Evolutionary conservation across 2,329 filamentous ascomycete species (phyloP), one percentile per base, ranked within the genome.

Genomic region (Penicillium fuscoglaucum): DNA sequence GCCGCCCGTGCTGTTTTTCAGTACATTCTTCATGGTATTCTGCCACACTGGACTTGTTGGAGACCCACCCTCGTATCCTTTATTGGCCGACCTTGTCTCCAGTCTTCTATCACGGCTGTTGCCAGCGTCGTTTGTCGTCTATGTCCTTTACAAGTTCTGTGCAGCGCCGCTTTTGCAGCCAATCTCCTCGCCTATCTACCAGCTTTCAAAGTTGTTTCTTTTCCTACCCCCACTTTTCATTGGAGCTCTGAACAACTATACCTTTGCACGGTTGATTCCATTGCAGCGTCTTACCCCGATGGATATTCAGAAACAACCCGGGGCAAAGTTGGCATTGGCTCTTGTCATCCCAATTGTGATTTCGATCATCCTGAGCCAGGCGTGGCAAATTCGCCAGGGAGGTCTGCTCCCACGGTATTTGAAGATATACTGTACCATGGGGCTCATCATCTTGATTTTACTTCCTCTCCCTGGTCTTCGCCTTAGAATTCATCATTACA

Each of bases 221-320:
- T 98, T 92, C 89, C 81, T 99, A 0, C 93, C 93, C 1, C 88
- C 87, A 8, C 92, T 90, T 70, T 99, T 96, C 89, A 86, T 97
- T 40, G 95, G 93, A 17, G 88, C 91, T 1, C 78, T 99, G 65
- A 93, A 93, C 70, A 98, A 98, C 76, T 96, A 97, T 76, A 98
- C 95, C 0, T 91, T 99, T 69, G 90, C 91, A 68, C 72, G 73
- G 10, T 89, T 90, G 76, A 97, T 99, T 61, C 95, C 95, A 0
- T 95, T 99, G 64, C 87, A 92, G 74, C 88, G 95, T 2, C 82
- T 99, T n/a, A 98, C 90, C 9, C 87, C 88, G 0, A 91, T 96
- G 72, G 95, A 99, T 70, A 85, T 99, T 44, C 79, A 89, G 48
- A 88, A 92, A 66, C 92, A 99, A 70, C 93, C 95, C 0, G 95